phyloP scores from a whole-genome alignment of 352 stramenopile genomes.

The Pythium periplocum region DNA sequence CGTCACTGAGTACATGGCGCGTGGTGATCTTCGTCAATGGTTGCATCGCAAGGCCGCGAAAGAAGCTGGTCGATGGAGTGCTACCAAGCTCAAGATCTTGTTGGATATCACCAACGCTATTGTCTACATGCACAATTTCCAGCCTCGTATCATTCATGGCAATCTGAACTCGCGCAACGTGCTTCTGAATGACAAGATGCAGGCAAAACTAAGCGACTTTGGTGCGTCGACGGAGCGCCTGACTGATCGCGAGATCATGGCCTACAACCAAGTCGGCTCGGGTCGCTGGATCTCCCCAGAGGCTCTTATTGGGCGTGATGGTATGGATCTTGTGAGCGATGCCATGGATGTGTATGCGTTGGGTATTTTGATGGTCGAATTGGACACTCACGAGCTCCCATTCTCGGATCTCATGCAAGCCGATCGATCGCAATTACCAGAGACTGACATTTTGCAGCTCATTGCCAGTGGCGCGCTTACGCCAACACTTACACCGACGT shows the following conservation, averaged over 20 bases:
- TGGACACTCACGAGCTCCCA: slow-evolving; percentile 65
- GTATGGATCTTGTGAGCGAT: slow-evolving; percentile 24
- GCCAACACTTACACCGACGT: slow-evolving; percentile 1
- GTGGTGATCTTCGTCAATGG: slow-evolving; percentile 64
- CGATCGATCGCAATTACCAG: neutral
- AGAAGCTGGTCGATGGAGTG: slow-evolving; percentile 41
- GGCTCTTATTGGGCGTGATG: slow-evolving; percentile 50
- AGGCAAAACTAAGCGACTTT: slow-evolving; percentile 69
- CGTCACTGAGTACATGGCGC: slow-evolving; percentile 69
- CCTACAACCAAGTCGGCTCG: slow-evolving; percentile 61
- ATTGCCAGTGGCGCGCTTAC: slow-evolving; percentile 1
- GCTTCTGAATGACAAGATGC: slow-evolving; percentile 44
- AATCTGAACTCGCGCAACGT: slow-evolving; percentile 71
- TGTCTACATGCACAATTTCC: slow-evolving; percentile 63
- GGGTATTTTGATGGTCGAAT: slow-evolving; percentile 61
- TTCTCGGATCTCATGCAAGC: slow-evolving; percentile 69
- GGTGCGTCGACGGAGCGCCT: slow-evolving; percentile 44
- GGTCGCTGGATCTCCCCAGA: slow-evolving; percentile 69
- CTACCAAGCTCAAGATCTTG: slow-evolving; percentile 55
- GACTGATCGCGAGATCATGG: slow-evolving; percentile 52
- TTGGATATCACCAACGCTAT: slow-evolving; percentile 58
- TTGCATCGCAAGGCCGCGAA: slow-evolving; percentile 41
- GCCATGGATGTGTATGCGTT: slow-evolving; percentile 66
- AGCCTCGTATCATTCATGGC: slow-evolving; percentile 44
- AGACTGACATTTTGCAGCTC: slow-evolving; percentile 4